Evolutionary conservation across 768 basidiomycete species (phyloP).

Genomic region (Collybiopsis confluens): DNA sequence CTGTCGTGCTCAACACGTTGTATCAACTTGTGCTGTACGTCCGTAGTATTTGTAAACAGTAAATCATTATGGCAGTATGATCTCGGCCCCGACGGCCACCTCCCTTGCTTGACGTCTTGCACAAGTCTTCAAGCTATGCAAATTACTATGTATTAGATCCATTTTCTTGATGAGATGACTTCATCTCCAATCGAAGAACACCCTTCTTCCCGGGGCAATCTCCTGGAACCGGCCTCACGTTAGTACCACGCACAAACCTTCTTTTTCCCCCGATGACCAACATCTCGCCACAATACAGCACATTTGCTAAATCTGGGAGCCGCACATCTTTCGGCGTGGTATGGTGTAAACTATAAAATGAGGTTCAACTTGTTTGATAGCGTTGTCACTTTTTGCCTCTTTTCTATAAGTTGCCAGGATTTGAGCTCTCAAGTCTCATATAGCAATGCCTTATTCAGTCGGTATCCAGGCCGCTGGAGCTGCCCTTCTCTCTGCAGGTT

Average conservation of each 20-base stretch:
- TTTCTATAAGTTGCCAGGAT: slow-evolving; percentile 31
- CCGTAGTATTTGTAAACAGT: not conserved
- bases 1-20: too few species aligned
- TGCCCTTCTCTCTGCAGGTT: slow-evolving; percentile 48
- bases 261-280: too few species aligned
- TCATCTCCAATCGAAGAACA: not conserved
- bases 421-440: slow-evolving; percentile 23
- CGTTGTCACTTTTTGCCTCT: slow-evolving; percentile 2
- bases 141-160: not conserved
- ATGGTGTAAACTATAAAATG: slow-evolving; percentile 4
- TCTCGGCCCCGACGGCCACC: slow-evolving; percentile 3
- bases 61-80: not conserved
- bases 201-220: not conserved
- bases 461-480: slow-evolving; percentile 45
- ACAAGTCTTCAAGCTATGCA: not conserved
- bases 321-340: not conserved
- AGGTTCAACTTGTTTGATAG: slow-evolving; percentile 1
- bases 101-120: slow-evolving; percentile 6
- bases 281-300: not conserved
- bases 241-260: too few species aligned
- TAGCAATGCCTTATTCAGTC: slow-evolving; percentile 46
- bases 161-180: not conserved
- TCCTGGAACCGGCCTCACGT: not conserved
- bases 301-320: not conserved
- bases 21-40: not conserved